Evolutionary conservation across 2,329 filamentous ascomycete species (phyloP), one percentile per base, ranked within the genome.

Genomic region (Trematosphaeria pertusa): DNA sequence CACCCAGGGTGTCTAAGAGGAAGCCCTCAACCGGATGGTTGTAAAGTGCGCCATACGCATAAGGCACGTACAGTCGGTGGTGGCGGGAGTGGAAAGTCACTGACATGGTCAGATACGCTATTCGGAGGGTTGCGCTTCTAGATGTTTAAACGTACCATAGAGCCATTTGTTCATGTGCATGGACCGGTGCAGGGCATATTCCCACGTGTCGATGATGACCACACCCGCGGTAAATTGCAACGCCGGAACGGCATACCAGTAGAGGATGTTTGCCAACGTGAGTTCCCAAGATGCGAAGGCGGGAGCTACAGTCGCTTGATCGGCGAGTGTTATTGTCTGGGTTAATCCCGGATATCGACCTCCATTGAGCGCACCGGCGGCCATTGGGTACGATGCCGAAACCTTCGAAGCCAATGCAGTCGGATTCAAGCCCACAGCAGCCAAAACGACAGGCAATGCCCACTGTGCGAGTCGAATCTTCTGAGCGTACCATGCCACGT

Each of bases 81-180:
- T 99, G 94, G 49, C 93, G 87, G 36, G 92, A 93, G 77, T 97
- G 94, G 76, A 97, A 94, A 43, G 87, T 88, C 53, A 86, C 89
- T 93, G 54, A 17, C 2, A 14, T 8, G 33, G 47, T 70, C 35
- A 43, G 50, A 44, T 24, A 9, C 14, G 34, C 34, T 35, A 35
- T 22, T 14, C 18, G 10, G 33, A 28, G 10, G 22, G 6, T 11
- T 38, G 18, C 5, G 3, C n/a, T n/a, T n/a, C n/a, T n/a, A n/a
- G n/a, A n/a, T 1, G 7, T 36, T 18, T 38, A 14, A 30, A 82
- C 88, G 74, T 80, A 94, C 90, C 88, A 79, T 97, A 97, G 61
- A 99, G 82, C 89, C 90, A 97, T 73, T 89, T 92, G 78, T 97
- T 97, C 78, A 94, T 81, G 75, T 99, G 94, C 94, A 99, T 99